Evolutionary conservation across 371 early-diverging fungal genomes (phyloP).

Genomic region (Vairimorpha apis): DNA sequence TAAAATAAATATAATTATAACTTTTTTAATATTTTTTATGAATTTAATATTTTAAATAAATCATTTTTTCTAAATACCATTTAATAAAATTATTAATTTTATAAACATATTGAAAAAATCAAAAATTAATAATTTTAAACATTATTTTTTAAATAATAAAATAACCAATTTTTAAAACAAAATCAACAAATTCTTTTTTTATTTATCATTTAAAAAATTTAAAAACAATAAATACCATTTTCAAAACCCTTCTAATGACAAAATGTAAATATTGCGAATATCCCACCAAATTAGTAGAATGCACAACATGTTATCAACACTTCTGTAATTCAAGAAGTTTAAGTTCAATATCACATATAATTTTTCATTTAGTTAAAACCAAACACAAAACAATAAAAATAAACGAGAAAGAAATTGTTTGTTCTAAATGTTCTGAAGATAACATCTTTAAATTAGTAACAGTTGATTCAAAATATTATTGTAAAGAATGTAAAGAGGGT

Average conservation of each 20-base stretch:
- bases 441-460: constrained; percentile 76
- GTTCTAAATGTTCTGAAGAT: constrained; percentile 85
- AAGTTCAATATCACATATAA: constrained; percentile 84
- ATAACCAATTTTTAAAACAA: too few species aligned
- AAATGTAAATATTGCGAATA: constrained; percentile 34
- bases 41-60: too few species aligned
- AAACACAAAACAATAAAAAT: constrained; percentile 79
- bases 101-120: too few species aligned
- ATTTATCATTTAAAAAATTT: too few species aligned
- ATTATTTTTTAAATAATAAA: too few species aligned
- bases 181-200: too few species aligned
- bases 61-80: too few species aligned
- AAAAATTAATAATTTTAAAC: too few species aligned
- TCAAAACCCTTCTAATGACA: neutral
- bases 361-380: constrained; percentile 82
- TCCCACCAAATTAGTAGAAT: constrained; percentile 78
- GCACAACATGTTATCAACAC: constrained; percentile 81
- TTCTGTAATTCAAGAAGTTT: constrained; percentile 86
- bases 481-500: constrained; percentile 69
- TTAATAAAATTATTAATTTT: too few species aligned
- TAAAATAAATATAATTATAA: too few species aligned
- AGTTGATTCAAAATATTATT: constrained; percentile 8
- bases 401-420: constrained; percentile 65
- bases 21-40: too few species aligned
- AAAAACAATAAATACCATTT: too few species aligned